phyloP scores from a whole-genome alignment of 2,329 filamentous ascomycete genomes.

The Claviceps sorghi region DNA sequence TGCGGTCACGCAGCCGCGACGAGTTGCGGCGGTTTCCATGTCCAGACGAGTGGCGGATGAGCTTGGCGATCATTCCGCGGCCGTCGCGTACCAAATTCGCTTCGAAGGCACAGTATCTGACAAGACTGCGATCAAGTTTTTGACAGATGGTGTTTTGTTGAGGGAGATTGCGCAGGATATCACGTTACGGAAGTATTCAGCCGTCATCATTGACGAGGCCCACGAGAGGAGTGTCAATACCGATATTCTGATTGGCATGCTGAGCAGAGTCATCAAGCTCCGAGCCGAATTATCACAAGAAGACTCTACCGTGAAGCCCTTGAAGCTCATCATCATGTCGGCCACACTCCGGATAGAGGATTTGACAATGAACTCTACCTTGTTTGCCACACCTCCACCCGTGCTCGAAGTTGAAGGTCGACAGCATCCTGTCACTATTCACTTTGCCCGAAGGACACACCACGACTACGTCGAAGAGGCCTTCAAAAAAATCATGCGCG shows the following conservation, averaged over 20 bases:
- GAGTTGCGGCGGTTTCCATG: conserved; percentile 95
- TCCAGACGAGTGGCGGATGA: conserved; percentile 82
- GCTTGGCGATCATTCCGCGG: conserved; percentile 58
- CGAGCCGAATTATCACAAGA: conserved; percentile 61
- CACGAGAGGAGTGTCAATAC: conserved; percentile 97
- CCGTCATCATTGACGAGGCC: conserved; percentile 88
- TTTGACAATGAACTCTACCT: conserved; percentile 65
- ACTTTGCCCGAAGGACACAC: conserved; percentile 72
- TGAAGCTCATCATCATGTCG: conserved; percentile 97
- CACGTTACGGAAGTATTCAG: conserved; percentile 75
- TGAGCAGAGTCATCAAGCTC: conserved; percentile 80
- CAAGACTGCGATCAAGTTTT: conserved; percentile 89
- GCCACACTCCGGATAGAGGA: conserved; percentile 85
- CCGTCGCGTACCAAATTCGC: conserved; percentile 84
- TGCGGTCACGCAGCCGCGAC: conserved; percentile 82
- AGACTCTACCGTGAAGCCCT: conserved; percentile 54
- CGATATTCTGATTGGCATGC: conserved; percentile 93
- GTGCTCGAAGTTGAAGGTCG: conserved; percentile 82
- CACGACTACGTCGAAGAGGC: conserved; percentile 84
- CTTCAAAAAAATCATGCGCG: conserved; percentile 72
- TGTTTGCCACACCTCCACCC: conserved; percentile 69
- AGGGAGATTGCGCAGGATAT: conserved; percentile 87
- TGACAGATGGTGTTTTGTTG: conserved; percentile 93
- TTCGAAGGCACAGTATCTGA: conserved; percentile 74
- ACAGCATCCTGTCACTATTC: conserved; percentile 77